Evolutionary conservation across 192 early-diverging fungal species (phyloP).

Genomic region (Gonapodya prolifera): DNA sequence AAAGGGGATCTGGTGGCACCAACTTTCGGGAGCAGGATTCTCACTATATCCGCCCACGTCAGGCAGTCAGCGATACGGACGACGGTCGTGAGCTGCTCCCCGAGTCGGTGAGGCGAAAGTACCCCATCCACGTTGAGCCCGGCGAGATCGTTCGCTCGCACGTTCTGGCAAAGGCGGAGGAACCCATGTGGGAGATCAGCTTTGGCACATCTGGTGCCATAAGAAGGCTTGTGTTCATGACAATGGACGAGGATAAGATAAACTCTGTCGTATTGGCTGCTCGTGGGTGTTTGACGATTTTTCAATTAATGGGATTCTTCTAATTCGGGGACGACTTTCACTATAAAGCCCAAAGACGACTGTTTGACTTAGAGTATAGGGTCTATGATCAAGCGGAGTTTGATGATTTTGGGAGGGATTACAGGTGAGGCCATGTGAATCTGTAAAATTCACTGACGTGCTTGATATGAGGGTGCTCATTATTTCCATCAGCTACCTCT

Average conservation of each 20-base stretch:
- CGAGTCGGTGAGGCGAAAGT: no score
- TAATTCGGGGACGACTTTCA: no score
- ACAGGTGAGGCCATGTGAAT: no score
- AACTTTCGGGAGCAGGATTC: no score
- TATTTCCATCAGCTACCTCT: no score
- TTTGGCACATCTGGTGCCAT: neutral
- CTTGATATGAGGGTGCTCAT: no score
- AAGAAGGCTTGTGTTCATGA: neutral
- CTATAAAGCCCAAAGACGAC: neutral
- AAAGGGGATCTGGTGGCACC: no score
- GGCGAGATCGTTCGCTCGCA: neutral
- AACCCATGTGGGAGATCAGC: neutral
- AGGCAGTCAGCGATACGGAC: no score
- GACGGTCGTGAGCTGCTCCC: no score
- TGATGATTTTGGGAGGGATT: neutral
- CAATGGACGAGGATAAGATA: neutral
- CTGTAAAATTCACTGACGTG: no score
- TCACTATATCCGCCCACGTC: no score
- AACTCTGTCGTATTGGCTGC: neutral
- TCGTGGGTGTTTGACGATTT: neutral
- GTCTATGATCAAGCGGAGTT: neutral
- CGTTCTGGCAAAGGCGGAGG: neutral
- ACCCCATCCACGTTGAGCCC: neutral
- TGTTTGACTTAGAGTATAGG: neutral
- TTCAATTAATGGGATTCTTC: no score